A percentile compares a stretch with the other conserved stretches of the same genome.
Evolutionary conservation across 306 rosid species (phyloP).

Genomic region (Dryas drummondii): DNA sequence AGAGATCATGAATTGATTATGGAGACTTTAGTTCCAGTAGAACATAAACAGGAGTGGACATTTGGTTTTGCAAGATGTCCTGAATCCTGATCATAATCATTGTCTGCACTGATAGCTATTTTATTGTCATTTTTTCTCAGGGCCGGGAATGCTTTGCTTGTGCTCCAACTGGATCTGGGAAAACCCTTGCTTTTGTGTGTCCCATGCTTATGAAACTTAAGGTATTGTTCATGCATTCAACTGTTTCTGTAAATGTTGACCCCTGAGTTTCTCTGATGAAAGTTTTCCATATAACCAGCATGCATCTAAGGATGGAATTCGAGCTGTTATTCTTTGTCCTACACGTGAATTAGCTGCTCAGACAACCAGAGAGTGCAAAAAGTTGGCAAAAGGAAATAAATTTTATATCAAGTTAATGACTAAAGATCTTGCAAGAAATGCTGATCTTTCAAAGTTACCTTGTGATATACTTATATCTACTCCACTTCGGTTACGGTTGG

Average conservation of each 20-base stretch:
- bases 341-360: conserved; percentile 86
- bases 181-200: conserved; percentile 84
- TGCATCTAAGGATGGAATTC: conserved; percentile 57
- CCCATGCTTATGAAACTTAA: conserved; percentile 92
- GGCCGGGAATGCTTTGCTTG: conserved; percentile 96
- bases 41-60: not conserved
- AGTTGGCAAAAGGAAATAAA: conserved; percentile 62
- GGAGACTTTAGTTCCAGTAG: conserved; percentile 1
- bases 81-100: not conserved
- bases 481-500: conserved; percentile 71
- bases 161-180: conserved; percentile 98
- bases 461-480: conserved; percentile 89
- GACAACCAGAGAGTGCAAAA: conserved; percentile 88
- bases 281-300: conserved; percentile 35
- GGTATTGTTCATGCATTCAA: conserved; percentile 46
- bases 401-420: conserved; percentile 73
- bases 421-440: conserved; percentile 49
- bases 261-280: conserved; percentile 25
- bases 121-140: conserved; percentile 32
- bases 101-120: not conserved
- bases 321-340: conserved; percentile 84
- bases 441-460: conserved; percentile 63
- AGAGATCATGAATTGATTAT: not conserved
- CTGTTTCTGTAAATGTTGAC: conserved; percentile 18
- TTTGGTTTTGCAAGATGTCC: not conserved